A percentile compares a stretch with the other conserved stretches of the same genome.
Conservation (phyloP, 257 asterid genomes). For the Solanum rostratum region DNA sequence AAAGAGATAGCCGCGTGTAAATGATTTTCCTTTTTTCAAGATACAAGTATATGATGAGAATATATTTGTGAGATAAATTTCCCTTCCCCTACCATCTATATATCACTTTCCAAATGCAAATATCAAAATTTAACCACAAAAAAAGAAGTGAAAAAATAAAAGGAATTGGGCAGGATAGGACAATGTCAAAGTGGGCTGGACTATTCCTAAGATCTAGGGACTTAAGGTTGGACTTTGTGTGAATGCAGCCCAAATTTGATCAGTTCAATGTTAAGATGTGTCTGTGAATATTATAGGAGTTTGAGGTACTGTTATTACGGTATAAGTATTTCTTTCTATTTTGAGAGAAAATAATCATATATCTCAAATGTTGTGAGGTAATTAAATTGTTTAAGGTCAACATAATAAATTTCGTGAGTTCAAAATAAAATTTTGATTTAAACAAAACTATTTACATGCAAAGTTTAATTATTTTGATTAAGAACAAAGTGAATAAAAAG, state of each 20-base stretch:
- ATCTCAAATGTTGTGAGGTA: too few relatives aligned
- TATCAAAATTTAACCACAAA: neutral
- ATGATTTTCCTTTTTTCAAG: too few relatives aligned
- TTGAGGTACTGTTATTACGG: neutral
- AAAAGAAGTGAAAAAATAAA: neutral
- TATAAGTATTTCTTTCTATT: neutral
- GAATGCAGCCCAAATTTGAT: neutral
- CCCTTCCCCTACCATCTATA: neutral
- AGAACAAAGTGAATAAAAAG: too few relatives aligned
- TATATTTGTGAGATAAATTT: neutral
- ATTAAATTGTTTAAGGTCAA: too few relatives aligned
- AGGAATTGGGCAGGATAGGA: neutral
- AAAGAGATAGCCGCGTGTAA: too few relatives aligned
- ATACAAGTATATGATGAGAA: neutral
- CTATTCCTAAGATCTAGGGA: neutral
- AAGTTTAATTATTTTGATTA: too few relatives aligned
- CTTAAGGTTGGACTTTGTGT: neutral
- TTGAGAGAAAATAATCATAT: too few relatives aligned
- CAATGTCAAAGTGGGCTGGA: neutral
- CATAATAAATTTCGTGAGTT: too few relatives aligned
- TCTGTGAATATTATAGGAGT: neutral
- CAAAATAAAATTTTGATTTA: too few relatives aligned
- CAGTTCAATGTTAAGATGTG: neutral
- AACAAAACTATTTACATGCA: too few relatives aligned
- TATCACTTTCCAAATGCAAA: neutral